These are phyloP conservation scores for Ampelocalamus luodianensis DNA, from an alignment of 176 grass and related monocot genomes.

Conservation along the genomic window DNA sequence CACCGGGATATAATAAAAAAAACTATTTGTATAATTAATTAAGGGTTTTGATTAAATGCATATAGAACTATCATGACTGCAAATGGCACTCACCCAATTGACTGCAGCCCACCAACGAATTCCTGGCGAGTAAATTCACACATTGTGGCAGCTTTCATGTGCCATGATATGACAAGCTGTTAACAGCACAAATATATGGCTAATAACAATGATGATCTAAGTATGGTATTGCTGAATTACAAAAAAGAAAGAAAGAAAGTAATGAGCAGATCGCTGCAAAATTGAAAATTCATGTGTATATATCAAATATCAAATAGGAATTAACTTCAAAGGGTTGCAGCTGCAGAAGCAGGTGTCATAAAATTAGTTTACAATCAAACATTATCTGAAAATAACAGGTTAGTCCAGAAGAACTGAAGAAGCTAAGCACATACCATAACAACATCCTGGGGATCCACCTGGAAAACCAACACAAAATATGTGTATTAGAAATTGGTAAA, in stretches of 20 bases:
- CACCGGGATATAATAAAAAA: slow-evolving; percentile 20
- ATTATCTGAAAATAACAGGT: not conserved
- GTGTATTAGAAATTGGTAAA: slow-evolving; percentile 32
- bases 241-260: not conserved
- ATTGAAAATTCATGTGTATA: not conserved
- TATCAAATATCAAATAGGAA: slow-evolving; percentile 21
- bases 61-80: slow-evolving; percentile 20
- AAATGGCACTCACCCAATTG: slow-evolving; percentile 72
- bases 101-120: slow-evolving; percentile 90
- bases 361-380: slow-evolving; percentile 31
- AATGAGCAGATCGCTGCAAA: slow-evolving; percentile 20
- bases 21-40: slow-evolving; percentile 12
- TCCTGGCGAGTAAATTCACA: slow-evolving; percentile 96
- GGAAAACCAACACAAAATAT: slow-evolving; percentile 52
- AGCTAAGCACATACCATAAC: slow-evolving; percentile 73
- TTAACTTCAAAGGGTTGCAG: slow-evolving; percentile 16
- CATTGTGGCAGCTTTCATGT: slow-evolving; percentile 99
- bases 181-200: slow-evolving; percentile 38
- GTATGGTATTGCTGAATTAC: not conserved
- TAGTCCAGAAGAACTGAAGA: slow-evolving; percentile 32
- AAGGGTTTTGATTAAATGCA: not conserved
- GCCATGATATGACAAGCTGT: slow-evolving; percentile 99
- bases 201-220: slow-evolving; percentile 26
- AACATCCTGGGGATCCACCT: slow-evolving; percentile 99
- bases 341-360: not conserved